Percentiles rank a stretch among this genome's conserved stretches.
These are phyloP conservation scores for Prunus kanzakura DNA, from an alignment of 306 rosid genomes.

Conservation along the genomic window DNA sequence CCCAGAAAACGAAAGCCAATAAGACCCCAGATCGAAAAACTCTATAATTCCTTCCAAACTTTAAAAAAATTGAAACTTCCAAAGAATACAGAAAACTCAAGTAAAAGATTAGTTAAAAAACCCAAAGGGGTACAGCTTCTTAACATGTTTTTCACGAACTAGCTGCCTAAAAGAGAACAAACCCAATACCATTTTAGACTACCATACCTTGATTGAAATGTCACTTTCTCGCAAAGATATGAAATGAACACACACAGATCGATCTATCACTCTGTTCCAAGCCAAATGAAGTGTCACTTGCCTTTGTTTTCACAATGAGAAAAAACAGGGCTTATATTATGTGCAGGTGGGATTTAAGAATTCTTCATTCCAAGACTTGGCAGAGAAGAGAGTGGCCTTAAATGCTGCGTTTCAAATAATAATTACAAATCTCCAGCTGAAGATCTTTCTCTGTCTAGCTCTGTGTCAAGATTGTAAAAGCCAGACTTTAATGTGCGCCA, in stretches of 20 bases:
- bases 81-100: constrained; percentile 7
- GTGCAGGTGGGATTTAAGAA: constrained; percentile 7
- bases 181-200: constrained; percentile 7
- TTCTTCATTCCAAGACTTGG: constrained; percentile 17
- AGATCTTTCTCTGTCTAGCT: constrained; percentile 18
- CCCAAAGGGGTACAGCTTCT: not conserved
- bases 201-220: constrained; percentile 41
- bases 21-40: constrained; percentile 30
- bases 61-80: not conserved
- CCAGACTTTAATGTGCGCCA: constrained; percentile 59
- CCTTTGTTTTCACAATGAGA: not conserved
- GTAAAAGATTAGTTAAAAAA: not conserved
- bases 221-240: constrained; percentile 34
- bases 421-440: constrained; percentile 9
- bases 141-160: constrained; percentile 18
- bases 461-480: constrained; percentile 26
- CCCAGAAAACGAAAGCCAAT: constrained; percentile 64
- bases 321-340: not conserved
- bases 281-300: not conserved
- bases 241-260: too few relatives aligned
- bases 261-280: not conserved
- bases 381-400: constrained; percentile 31
- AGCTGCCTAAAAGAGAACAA: not conserved
- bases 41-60: constrained; percentile 16
- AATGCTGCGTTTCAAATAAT: constrained; percentile 39